phyloP scores from a whole-genome alignment of 257 asterid genomes.

The Ligustrum vulgare region DNA sequence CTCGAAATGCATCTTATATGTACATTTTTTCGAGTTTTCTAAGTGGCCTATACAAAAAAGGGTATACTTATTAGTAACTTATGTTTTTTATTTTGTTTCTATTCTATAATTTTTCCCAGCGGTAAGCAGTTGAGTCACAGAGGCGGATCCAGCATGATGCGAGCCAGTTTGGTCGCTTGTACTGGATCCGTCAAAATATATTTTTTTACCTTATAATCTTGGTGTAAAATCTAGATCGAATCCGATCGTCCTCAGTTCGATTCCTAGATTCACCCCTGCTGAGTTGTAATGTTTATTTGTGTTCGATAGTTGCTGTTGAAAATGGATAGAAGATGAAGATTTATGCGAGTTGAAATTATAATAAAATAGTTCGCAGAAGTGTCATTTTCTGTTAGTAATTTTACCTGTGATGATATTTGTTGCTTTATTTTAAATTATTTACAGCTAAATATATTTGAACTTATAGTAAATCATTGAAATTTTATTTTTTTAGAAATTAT shows the following conservation, averaged over 20 bases:
- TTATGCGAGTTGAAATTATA: constrained; percentile 33
- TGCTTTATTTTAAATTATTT: not conserved
- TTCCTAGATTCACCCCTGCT: no score
- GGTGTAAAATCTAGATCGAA: no score
- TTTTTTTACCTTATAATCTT: no score
- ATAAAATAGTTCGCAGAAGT: constrained; percentile 3
- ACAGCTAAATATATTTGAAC: no score
- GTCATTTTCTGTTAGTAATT: not conserved
- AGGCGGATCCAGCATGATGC: no score
- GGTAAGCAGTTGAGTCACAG: constrained; percentile 12
- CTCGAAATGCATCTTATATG: constrained; percentile 18
- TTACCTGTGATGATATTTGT: not conserved
- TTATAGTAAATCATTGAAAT: no score
- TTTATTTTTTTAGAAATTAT: no score
- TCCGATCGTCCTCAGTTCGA: no score
- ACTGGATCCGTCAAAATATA: no score
- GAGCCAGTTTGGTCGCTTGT: no score
- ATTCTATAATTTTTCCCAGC: constrained; percentile 30
- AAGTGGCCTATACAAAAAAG: constrained; percentile 44
- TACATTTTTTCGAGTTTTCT: constrained; percentile 31
- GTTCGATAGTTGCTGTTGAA: constrained; percentile 19
- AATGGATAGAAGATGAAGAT: constrained; percentile 30
- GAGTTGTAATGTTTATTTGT: constrained; percentile 9
- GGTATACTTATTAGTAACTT: constrained; percentile 29
- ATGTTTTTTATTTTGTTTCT: constrained; percentile 35